A percentile compares a stretch with the other conserved stretches of the same genome.
Evolutionary conservation across 2,329 filamentous ascomycete species (phyloP).

Genomic region (Volutella citrinella): DNA sequence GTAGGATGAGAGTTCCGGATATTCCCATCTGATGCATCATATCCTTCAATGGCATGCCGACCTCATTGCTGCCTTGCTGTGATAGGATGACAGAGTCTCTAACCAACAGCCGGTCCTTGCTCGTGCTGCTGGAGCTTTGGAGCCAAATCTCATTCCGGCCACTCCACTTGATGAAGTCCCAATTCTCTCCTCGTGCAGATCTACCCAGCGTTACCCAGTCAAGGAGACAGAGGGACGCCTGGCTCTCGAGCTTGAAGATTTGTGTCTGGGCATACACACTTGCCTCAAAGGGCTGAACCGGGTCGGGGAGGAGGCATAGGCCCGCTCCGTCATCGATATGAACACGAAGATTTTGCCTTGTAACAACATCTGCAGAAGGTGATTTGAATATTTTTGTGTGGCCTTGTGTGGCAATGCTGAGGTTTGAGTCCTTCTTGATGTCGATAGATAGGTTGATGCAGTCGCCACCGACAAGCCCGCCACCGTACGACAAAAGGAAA

Average conservation of each 20-base stretch:
- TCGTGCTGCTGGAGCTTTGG: constrained; percentile 26
- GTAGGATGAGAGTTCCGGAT: constrained; percentile 81
- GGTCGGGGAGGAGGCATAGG: constrained; percentile 77
- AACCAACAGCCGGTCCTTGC: constrained; percentile 64
- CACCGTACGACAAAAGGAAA: constrained; percentile 91
- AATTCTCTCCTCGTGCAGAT: constrained; percentile 80
- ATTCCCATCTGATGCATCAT: constrained; percentile 75
- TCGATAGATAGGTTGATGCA: constrained; percentile 69
- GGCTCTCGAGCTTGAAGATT: constrained; percentile 61
- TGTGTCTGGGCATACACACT: constrained; percentile 85
- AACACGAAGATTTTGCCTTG: constrained; percentile 55
- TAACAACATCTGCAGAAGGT: constrained; percentile 49
- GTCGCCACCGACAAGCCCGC: constrained; percentile 87
- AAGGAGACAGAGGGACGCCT: constrained; percentile 70
- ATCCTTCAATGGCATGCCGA: constrained; percentile 43
- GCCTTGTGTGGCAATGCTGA: constrained; percentile 69
- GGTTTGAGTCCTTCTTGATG: constrained; percentile 61
- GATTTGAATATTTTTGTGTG: constrained; percentile 97
- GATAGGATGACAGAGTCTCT: constrained; percentile 80
- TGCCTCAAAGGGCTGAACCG: constrained; percentile 83
- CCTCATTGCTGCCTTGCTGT: constrained; percentile 41
- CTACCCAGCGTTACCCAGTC: constrained; percentile 96
- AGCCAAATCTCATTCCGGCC: constrained; percentile 87
- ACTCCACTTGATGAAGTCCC: constrained; percentile 76
- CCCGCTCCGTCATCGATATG: constrained; percentile 48